Base-by-base conservation (phyloP, 1,284 basidiomycete species). In the Boletus semigastroideus region DNA sequence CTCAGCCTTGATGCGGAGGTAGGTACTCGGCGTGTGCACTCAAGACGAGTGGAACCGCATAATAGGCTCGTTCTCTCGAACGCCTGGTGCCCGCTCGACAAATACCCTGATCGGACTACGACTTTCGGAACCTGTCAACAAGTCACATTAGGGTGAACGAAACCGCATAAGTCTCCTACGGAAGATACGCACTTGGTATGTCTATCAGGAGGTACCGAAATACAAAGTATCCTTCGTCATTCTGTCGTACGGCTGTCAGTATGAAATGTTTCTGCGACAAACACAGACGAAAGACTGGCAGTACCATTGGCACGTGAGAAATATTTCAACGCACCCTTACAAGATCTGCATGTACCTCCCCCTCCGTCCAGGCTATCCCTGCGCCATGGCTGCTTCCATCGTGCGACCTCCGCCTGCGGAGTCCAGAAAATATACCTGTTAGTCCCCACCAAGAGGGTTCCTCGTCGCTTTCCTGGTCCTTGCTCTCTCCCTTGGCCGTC, bases 201-300 rank as follows among this genome's bases (percentile, higher is more conserved):
- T 92, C 88, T 42, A 92, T 77, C 41, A 91, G 74, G 42, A 92
- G 74, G 65, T 90, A 90, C 50, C 86, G 78, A 68, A 87, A 87
- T 49, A 85, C 78, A 65, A 89, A 92, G 63, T 86, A 84, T 7
- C 88, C 90, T 50, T 84, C 78, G 43, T 80, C 79, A 58, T 90
- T 86, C 87, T 91, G 62, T 33, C 49, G 49, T 53, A 46, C 53
- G 44, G 55, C 42, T 20, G 53, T 57, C 46, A 64, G 54, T 22
- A 53, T 47, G 42, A 33, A 31, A 49, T 47, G 28, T 27, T 27
- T 42, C 27, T 39, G 41, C 47, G 50, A 22, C 41, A 25, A 36
- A 48, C 31, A 42, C 34, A 46, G 41, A 45, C 45, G 48, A 17
- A 43, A 50, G 43, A n/a, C n/a, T n/a, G n/a, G n/a, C n/a, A n/a